Percentiles rank a stretch among this genome's conserved stretches.
phyloP scores from a whole-genome alignment of 495 filamentous ascomycete genomes.

The Aspergillus kassunensis region DNA sequence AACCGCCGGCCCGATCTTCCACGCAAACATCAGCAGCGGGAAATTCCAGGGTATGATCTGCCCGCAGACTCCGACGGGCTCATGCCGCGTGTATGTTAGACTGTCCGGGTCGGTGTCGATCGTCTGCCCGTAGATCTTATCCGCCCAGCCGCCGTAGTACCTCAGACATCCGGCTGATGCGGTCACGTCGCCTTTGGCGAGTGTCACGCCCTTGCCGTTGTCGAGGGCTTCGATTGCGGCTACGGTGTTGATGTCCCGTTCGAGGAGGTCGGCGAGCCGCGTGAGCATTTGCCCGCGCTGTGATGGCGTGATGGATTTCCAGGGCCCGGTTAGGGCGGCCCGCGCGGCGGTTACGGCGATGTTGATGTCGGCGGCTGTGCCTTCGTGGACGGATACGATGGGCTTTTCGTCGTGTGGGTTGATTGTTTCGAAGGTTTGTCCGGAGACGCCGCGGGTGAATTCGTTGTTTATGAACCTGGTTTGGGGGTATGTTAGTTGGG shows the following conservation, averaged over 20 bases:
- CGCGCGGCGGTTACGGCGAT: constrained; percentile 53
- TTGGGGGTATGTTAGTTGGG: background rate
- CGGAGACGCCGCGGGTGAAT: constrained; percentile 21
- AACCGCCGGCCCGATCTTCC: constrained; percentile 54
- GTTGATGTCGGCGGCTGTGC: constrained; percentile 36
- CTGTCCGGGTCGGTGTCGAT: constrained; percentile 21
- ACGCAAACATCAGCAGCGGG: constrained; percentile 62
- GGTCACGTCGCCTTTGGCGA: constrained; percentile 22
- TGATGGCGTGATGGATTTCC: constrained; percentile 37
- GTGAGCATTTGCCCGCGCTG: constrained; percentile 42
- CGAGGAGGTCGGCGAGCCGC: constrained; percentile 34
- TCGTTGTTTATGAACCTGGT: constrained; percentile 36
- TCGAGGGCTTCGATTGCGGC: constrained; percentile 30
- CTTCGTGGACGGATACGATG: constrained; percentile 26
- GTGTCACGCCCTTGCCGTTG: constrained; percentile 21
- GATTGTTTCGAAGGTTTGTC: constrained; percentile 19
- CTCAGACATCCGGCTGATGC: constrained; percentile 22
- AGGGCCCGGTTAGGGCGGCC: constrained; percentile 17
- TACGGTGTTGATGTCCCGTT: constrained; percentile 22
- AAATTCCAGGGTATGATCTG: constrained; percentile 37
- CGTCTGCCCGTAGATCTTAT: constrained; percentile 30
- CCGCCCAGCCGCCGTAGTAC: constrained; percentile 36
- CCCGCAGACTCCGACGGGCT: constrained; percentile 36
- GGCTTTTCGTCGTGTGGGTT: constrained; percentile 29
- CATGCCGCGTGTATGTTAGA: constrained; percentile 27